These are phyloP conservation scores for Podaxis carcinomalis DNA, from an alignment of 768 basidiomycete genomes.

Conservation along the genomic window DNA sequence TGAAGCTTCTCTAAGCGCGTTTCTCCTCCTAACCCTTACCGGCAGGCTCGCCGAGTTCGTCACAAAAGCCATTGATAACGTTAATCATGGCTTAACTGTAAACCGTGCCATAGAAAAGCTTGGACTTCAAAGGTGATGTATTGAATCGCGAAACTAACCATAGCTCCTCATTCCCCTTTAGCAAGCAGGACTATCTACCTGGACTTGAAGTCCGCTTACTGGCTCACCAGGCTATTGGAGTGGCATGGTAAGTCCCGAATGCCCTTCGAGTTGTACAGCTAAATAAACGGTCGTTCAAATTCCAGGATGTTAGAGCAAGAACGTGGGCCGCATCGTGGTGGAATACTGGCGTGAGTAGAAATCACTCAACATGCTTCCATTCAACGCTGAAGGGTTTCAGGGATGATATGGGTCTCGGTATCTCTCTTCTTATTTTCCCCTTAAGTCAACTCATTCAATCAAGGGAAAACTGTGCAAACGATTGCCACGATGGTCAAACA, in stretches of 20 bases:
- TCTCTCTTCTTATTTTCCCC: neutral
- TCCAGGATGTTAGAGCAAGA: slow-evolving; percentile 68
- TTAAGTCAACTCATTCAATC: neutral
- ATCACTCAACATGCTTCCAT: neutral
- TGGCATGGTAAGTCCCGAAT: slow-evolving; percentile 48
- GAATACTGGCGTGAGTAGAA: slow-evolving; percentile 54
- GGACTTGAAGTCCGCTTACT: slow-evolving; percentile 69
- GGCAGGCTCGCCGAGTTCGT: slow-evolving; percentile 61
- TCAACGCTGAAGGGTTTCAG: slow-evolving; percentile 23
- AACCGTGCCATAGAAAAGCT: slow-evolving; percentile 48
- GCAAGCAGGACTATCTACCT: slow-evolving; percentile 53
- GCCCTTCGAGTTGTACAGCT: neutral
- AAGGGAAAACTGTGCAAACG: slow-evolving; percentile 74
- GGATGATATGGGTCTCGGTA: slow-evolving; percentile 70
- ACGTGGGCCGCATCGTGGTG: slow-evolving; percentile 45
- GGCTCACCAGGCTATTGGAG: slow-evolving; percentile 74
- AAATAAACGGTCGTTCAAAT: too few relatives aligned
- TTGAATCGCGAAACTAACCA: neutral
- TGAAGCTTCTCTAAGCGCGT: neutral
- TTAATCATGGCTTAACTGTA: slow-evolving; percentile 49
- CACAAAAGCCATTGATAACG: slow-evolving; percentile 52
- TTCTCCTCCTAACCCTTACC: neutral
- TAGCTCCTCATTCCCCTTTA: slow-evolving; percentile 17
- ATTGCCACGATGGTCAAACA: slow-evolving; percentile 76
- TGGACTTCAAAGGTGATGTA: slow-evolving; percentile 42